These are phyloP conservation scores for Pachysandra terminalis DNA, from an alignment of 164 flowering plant species.

Conservation along the genomic window DNA sequence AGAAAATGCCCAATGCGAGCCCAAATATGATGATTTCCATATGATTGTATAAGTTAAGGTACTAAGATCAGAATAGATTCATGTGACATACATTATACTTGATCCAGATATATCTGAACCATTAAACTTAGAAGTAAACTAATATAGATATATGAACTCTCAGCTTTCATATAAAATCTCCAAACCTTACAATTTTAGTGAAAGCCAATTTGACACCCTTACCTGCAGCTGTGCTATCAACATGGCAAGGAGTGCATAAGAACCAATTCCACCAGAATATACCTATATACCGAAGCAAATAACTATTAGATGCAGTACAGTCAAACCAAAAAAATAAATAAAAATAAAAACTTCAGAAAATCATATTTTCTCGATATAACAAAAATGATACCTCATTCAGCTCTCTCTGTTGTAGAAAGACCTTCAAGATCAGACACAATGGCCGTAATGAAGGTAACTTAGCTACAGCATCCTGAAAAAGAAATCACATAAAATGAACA, in stretches of 20 bases:
- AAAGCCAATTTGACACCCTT: slow-evolving; percentile 10
- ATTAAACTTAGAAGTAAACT: too few species aligned
- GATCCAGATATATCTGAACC: too few species aligned
- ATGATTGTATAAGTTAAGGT: too few species aligned
- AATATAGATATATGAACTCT: too few species aligned
- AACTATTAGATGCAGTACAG: not conserved
- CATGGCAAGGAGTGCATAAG: slow-evolving; percentile 92
- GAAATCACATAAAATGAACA: not conserved
- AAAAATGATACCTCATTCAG: slow-evolving; percentile 71
- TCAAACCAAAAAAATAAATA: not conserved
- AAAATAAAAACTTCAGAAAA: too few species aligned
- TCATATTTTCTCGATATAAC: not conserved
- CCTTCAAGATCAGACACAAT: slow-evolving; percentile 86
- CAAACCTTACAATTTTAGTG: too few species aligned
- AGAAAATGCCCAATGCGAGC: too few species aligned
- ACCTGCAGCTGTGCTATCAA: slow-evolving; percentile 87
- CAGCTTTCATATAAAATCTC: too few species aligned
- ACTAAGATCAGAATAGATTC: too few species aligned
- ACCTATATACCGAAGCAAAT: slow-evolving; percentile 47
- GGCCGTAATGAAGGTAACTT: slow-evolving; percentile 83
- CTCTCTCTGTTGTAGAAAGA: slow-evolving; percentile 94
- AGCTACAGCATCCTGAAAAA: slow-evolving; percentile 59
- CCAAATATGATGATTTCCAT: too few species aligned
- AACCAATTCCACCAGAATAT: slow-evolving; percentile 95
- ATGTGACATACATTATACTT: too few species aligned